phyloP scores from a whole-genome alignment of 2,329 filamentous ascomycete genomes.

The Aspergillus japonicus region DNA sequence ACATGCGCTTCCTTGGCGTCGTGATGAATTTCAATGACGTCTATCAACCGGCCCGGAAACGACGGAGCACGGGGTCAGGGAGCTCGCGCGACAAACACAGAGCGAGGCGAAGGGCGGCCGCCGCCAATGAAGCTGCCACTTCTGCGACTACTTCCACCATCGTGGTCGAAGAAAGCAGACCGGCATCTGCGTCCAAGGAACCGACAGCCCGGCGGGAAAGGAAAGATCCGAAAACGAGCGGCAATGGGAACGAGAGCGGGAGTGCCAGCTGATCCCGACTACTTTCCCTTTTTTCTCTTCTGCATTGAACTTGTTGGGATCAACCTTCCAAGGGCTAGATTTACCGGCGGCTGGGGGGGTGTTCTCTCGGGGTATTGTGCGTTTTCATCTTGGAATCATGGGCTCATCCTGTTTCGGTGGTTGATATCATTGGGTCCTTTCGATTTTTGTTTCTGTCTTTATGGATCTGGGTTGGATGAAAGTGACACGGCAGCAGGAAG shows the following conservation, averaged over 20 bases:
- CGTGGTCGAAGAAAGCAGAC: slow-evolving; percentile 8
- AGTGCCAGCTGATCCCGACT: neutral
- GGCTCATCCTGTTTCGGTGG: no score
- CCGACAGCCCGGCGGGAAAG: slow-evolving; percentile 22
- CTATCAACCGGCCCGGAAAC: slow-evolving; percentile 73
- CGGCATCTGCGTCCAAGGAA: slow-evolving; percentile 15
- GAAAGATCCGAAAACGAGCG: slow-evolving; percentile 17
- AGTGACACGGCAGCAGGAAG: slow-evolving; percentile 7
- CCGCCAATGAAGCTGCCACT: slow-evolving; percentile 14
- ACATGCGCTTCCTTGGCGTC: slow-evolving; percentile 92
- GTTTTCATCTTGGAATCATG: no score
- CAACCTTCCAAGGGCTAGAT: no score
- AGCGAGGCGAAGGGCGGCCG: slow-evolving; percentile 28
- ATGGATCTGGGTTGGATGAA: neutral
- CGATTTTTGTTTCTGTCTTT: no score
- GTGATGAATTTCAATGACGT: slow-evolving; percentile 99
- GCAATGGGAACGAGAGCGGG: slow-evolving; percentile 5
- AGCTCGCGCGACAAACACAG: slow-evolving; percentile 34
- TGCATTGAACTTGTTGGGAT: no score
- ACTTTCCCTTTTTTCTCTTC: neutral
- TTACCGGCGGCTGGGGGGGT: no score
- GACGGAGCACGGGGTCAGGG: slow-evolving; percentile 33
- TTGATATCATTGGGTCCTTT: no score
- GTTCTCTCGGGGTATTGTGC: neutral
- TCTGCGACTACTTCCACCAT: neutral